phyloP scores from a whole-genome alignment of 163 green algal genomes.

The Smithsoniella earleae region DNA sequence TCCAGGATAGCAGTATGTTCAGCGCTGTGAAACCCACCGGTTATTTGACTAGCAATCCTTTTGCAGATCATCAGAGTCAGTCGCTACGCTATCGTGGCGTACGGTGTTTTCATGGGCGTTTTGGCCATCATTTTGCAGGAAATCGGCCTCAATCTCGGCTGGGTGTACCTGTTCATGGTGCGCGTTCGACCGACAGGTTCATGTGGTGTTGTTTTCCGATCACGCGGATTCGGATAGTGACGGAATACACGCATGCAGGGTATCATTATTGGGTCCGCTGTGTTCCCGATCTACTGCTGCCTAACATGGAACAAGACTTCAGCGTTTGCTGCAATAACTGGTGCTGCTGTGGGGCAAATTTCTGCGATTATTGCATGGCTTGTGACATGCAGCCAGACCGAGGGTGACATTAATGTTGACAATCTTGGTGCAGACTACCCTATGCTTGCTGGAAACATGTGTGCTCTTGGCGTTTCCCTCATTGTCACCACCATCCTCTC shows the following conservation, averaged over 20 bases:
- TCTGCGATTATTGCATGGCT: slow-evolving; percentile 8
- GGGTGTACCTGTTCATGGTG: slow-evolving; percentile 53
- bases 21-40: neutral
- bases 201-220: slow-evolving; percentile 36
- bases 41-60: neutral
- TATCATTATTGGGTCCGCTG: slow-evolving; percentile 62
- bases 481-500: slow-evolving; percentile 58
- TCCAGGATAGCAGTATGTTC: neutral
- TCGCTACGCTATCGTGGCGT: slow-evolving; percentile 55
- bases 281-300: slow-evolving; percentile 62
- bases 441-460: slow-evolving; percentile 81
- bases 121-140: slow-evolving; percentile 71
- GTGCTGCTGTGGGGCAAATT: slow-evolving; percentile 32
- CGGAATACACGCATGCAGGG: too few species aligned
- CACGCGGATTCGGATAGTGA: too few species aligned
- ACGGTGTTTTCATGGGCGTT: slow-evolving; percentile 70
- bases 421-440: slow-evolving; percentile 67
- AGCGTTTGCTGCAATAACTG: slow-evolving; percentile 58
- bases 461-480: slow-evolving; percentile 60
- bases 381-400: neutral
- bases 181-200: too few species aligned
- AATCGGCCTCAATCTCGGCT: slow-evolving; percentile 64
- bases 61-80: slow-evolving; percentile 59
- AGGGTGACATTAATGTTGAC: slow-evolving; percentile 45
- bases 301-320: slow-evolving; percentile 77